Base-by-base conservation (phyloP, 352 stramenopile species). In the Phytophthora nicotianae region DNA sequence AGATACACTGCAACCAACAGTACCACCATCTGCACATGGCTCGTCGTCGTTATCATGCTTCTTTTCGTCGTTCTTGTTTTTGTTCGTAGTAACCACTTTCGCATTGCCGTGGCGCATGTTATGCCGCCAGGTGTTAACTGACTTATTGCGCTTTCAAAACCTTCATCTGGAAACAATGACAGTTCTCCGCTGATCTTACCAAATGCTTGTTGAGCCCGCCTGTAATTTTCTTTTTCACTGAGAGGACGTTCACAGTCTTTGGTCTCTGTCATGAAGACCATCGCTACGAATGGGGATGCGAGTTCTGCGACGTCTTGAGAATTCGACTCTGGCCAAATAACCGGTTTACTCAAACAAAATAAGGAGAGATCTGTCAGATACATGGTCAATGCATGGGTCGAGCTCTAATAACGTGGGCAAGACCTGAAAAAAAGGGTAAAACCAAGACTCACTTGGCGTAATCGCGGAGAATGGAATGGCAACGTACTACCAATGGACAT, bases 381-480 rank as follows among this genome's bases (percentile, higher is more conserved):
- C 41, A 9, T 48, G 13, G 16, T 17, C 10, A 20, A 41, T 41
- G 3, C 35, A 4, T 41, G 35, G 35, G 14, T 19, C n/a, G n/a
- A n/a, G n/a, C n/a, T n/a, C n/a, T 37, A 37, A 37, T 37, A 37
- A 10, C 14, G 14, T 37, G 9, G 32, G 5, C 32, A 32, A 32
- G 32, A 32, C 20, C 20, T 32, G 40, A 4, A 9, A 23, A 45
- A 45, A 23, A n/a, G 2, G 23, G 38, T n/a, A n/a, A n/a, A n/a
- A n/a, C n/a, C n/a, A n/a, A n/a, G 38, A 16, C 40, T n/a, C 19
- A 48, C 41, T 10, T 32, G 2, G 41, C 0, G 20, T 11, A 24
- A 48, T 48, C 10, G 41, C 20, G 3, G 19, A 23, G 13, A 32
- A 48, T n/a, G 56, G 56, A n/a, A 57, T 64, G 27, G 47, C 37